A percentile compares a stretch with the other conserved stretches of the same genome.
phyloP scores from a whole-genome alignment of 1,284 basidiomycete species.

The Salmacisia buchloeana region DNA sequence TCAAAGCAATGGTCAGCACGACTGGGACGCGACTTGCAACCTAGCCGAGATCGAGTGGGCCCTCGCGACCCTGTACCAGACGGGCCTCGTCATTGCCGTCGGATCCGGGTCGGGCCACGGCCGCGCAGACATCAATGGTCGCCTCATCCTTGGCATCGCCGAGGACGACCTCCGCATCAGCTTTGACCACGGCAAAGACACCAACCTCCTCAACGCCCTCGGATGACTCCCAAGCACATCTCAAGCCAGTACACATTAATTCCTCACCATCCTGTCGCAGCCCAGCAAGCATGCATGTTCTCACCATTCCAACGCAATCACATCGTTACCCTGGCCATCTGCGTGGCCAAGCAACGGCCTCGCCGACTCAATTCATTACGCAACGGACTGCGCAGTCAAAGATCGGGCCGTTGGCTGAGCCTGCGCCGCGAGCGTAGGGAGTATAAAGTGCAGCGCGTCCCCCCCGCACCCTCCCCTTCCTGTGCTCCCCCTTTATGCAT shows the following conservation, averaged over 20 bases:
- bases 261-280: too few species aligned
- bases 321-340: too few species aligned
- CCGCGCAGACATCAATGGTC: constrained; percentile 30
- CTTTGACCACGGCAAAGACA: constrained; percentile 32
- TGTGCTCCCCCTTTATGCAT: constrained; percentile 3
- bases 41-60: constrained; percentile 22
- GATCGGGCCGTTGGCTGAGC: too few species aligned
- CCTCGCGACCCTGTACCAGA: constrained; percentile 25
- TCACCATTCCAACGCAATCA: too few species aligned
- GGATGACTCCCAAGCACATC: too few species aligned
- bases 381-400: constrained; percentile 6
- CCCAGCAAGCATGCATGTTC: too few species aligned
- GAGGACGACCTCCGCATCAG: constrained; percentile 45
- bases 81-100: constrained; percentile 40
- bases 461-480: not conserved
- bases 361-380: not conserved
- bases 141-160: constrained; percentile 35
- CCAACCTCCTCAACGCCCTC: too few species aligned
- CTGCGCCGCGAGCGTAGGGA: not conserved
- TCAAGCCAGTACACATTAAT: too few species aligned
- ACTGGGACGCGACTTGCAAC: constrained; percentile 1
- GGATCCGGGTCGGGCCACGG: constrained; percentile 39
- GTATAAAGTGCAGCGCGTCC: not conserved
- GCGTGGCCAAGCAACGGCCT: too few species aligned
- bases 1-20: constrained; percentile 2